These are phyloP conservation scores for Blepharisma stoltei DNA, from an alignment of 73 alveolate genomes.

Conservation along the genomic window DNA sequence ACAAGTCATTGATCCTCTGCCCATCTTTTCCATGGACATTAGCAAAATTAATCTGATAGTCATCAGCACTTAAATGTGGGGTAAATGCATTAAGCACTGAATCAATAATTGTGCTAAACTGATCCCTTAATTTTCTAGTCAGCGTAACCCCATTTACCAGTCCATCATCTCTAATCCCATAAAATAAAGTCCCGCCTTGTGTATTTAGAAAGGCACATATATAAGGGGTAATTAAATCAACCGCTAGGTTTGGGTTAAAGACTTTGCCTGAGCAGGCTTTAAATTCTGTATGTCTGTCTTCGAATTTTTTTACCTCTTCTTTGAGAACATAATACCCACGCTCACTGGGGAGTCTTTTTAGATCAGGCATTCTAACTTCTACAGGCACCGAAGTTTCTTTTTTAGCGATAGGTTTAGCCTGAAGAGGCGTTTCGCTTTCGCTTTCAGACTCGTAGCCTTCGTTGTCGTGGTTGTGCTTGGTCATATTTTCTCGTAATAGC, in stretches of 20 bases:
- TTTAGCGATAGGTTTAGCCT: neutral
- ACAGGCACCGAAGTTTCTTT: neutral
- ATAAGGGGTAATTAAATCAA: constrained; percentile 34
- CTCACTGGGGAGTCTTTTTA: neutral
- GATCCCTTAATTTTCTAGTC: constrained; percentile 33
- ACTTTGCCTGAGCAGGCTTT: constrained; percentile 28
- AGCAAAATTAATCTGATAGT: constrained; percentile 31
- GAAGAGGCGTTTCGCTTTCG: constrained; percentile 26
- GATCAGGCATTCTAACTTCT: neutral
- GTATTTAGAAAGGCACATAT: constrained; percentile 44
- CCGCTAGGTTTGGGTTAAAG: neutral
- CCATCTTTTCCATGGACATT: constrained; percentile 31
- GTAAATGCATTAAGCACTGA: constrained; percentile 23
- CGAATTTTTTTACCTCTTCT: constrained; percentile 37
- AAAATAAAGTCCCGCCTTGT: constrained; percentile 41
- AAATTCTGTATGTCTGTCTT: constrained; percentile 37
- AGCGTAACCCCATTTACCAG: constrained; percentile 33
- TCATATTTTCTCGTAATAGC: constrained; percentile 11
- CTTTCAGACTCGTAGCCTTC: constrained; percentile 28
- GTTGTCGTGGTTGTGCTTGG: constrained; percentile 5
- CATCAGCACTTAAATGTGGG: constrained; percentile 36
- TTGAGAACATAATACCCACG: constrained; percentile 28
- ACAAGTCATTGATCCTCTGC: constrained; percentile 16
- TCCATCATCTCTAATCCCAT: constrained; percentile 42
- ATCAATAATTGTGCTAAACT: constrained; percentile 29